Percentiles rank a stretch among this genome's conserved stretches.
Evolutionary conservation across 495 filamentous ascomycete genomes (phyloP).

Genomic region (Aspergillus sparsus): DNA sequence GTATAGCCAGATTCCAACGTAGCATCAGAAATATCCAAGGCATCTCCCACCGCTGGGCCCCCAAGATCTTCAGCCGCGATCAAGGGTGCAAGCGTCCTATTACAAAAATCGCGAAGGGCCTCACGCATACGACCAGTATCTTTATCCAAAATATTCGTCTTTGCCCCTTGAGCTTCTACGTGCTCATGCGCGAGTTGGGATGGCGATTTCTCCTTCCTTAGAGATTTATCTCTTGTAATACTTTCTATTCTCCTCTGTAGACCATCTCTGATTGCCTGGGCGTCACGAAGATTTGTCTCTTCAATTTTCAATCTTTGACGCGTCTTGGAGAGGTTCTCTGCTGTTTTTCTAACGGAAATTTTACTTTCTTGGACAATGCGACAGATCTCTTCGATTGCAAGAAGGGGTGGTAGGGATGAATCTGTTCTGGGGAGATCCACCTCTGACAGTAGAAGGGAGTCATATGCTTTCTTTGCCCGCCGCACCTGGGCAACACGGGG

Average conservation of each 20-base stretch:
- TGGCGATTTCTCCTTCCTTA: slow-evolving; percentile 57
- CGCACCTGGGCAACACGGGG: slow-evolving; percentile 54
- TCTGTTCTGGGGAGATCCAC: slow-evolving; percentile 64
- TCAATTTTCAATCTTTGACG: slow-evolving; percentile 59
- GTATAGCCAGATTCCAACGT: slow-evolving; percentile 70
- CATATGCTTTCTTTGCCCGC: slow-evolving; percentile 64
- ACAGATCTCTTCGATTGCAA: slow-evolving; percentile 66
- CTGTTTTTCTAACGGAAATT: slow-evolving; percentile 55
- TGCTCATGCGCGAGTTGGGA: slow-evolving; percentile 61
- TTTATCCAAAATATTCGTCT: slow-evolving; percentile 54
- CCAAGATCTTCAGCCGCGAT: slow-evolving; percentile 84
- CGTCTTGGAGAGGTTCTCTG: slow-evolving; percentile 52
- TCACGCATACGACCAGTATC: slow-evolving; percentile 59
- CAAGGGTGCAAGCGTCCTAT: slow-evolving; percentile 72
- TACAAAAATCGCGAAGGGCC: slow-evolving; percentile 70
- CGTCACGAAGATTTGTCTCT: slow-evolving; percentile 61
- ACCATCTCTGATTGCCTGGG: slow-evolving; percentile 48
- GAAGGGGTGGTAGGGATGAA: slow-evolving; percentile 68
- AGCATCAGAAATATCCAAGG: slow-evolving; percentile 61
- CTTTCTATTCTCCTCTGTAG: slow-evolving; percentile 61
- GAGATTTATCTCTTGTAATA: slow-evolving; percentile 52
- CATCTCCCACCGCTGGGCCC: slow-evolving; percentile 79
- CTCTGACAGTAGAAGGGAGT: slow-evolving; percentile 57
- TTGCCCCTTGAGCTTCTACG: slow-evolving; percentile 57
- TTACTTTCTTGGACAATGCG: slow-evolving; percentile 64